phyloP scores from a whole-genome alignment of 2,329 filamentous ascomycete species.

The Davidsoniella neocaledoniae region DNA sequence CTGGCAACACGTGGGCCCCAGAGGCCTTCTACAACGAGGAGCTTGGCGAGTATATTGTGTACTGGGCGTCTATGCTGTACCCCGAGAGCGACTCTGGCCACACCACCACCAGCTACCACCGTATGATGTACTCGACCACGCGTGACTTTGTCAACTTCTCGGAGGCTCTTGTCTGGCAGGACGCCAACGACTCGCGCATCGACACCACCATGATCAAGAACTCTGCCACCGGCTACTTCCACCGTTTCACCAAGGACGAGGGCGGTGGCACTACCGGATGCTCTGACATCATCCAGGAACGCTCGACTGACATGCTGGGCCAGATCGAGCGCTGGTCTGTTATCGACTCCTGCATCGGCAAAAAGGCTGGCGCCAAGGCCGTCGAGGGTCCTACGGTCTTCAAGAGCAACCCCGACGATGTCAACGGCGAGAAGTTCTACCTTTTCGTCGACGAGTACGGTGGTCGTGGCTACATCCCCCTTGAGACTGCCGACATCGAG shows the following conservation, averaged over 20 bases:
- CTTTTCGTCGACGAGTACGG: conserved; percentile 38
- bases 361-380: conserved; percentile 28
- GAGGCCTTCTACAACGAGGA: conserved; percentile 32
- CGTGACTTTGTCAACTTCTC: conserved; percentile 33
- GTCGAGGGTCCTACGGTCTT: conserved; percentile 37
- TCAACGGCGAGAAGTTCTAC: conserved; percentile 35
- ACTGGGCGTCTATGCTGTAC: conserved; percentile 30
- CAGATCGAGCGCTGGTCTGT: conserved; percentile 26
- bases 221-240: conserved; percentile 21
- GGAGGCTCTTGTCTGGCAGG: conserved; percentile 32
- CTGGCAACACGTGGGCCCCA: conserved; percentile 37
- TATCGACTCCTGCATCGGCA: conserved; percentile 32
- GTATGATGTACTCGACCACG: conserved; percentile 35
- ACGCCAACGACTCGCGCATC: conserved; percentile 32
- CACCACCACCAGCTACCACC: conserved; percentile 28
- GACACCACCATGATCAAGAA: conserved; percentile 33
- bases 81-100: conserved; percentile 23
- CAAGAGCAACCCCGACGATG: conserved; percentile 31
- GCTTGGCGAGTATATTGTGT: conserved; percentile 27
- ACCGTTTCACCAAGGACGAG: conserved; percentile 40
- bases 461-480: conserved; percentile 34
- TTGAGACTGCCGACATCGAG: conserved; percentile 32
- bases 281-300: conserved; percentile 36
- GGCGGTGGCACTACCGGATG: conserved; percentile 32
- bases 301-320: conserved; percentile 25